Evolutionary conservation across 176 grass and related monocot species (phyloP).

Genomic region (Echinochloa phyllopogon): DNA sequence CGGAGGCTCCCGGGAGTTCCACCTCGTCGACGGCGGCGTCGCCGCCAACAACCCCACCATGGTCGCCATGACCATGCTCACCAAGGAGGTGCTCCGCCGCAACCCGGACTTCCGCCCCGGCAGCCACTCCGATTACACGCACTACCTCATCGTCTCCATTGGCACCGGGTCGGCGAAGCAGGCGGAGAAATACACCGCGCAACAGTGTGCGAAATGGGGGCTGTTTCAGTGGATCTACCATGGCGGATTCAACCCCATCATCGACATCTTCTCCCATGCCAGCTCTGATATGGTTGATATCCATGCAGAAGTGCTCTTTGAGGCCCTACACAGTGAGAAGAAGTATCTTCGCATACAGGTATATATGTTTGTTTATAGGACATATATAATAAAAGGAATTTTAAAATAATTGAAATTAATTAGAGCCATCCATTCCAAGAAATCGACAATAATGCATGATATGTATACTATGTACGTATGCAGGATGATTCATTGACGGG

Average conservation of each 20-base stretch:
- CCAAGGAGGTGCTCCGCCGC: constrained; percentile 38
- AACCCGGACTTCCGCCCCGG: constrained; percentile 53
- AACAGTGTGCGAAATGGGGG: constrained; percentile 57
- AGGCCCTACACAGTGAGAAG: constrained; percentile 18
- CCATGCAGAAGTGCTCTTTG: constrained; percentile 52
- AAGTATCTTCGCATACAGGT: constrained; percentile 71
- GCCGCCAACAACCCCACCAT: constrained; percentile 75
- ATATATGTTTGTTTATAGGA: no score
- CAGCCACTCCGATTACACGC: constrained; percentile 38
- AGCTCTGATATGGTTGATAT: constrained; percentile 81
- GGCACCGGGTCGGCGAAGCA: constrained; percentile 53
- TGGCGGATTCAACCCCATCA: constrained; percentile 46
- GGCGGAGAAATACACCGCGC: constrained; percentile 50
- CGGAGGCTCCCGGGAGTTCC: constrained; percentile 15
- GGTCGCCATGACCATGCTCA: constrained; percentile 49
- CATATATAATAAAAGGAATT: no score
- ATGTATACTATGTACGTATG: background rate
- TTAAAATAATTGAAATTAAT: no score
- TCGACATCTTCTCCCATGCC: constrained; percentile 67
- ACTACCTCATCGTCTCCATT: constrained; percentile 69
- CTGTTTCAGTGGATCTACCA: constrained; percentile 54
- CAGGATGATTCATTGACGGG: constrained; percentile 56
- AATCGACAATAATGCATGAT: no score
- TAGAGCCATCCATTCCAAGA: no score
- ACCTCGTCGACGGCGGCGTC: constrained; percentile 71